Evolutionary conservation across 441 rosid genomes (phyloP), one percentile per base, ranked within the genome.

Genomic region (Flueggea neowawraea): DNA sequence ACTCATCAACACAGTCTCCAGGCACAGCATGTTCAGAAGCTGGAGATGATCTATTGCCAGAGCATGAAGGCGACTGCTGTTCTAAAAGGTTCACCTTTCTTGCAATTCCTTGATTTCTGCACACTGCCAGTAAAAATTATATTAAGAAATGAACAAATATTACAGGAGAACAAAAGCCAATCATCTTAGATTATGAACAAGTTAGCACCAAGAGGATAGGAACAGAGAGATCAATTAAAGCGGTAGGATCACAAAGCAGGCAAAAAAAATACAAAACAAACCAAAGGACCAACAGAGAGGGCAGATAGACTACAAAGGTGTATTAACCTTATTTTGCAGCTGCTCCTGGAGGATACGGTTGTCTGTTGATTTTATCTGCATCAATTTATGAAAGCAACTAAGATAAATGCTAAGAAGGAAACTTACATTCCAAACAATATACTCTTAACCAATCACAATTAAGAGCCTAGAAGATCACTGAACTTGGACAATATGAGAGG

Each of bases 271-370:
- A 45, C 45, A 31, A 60, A 32, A 53, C 10, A 60, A 32, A 53
- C 10, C 16, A n/a, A 55, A 5, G 31, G 52, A 49, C 45, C 31
- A 6, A 15, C 53, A 49, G 44, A 60, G 10, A 69, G 57, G 32
- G 52, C 17, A 52, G 45, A 52, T 33, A 31, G 51, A 14, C n/a
- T 8, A 57, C 33, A 59, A 13, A 59, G 60, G 28, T 10, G 54
- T 36, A 16, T 68, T n/a, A 31, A 94, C 98, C 97, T 94, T 94
- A 69, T 80, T 66, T 71, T 89, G 96, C 72, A 94, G 72, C 68
- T 94, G 98, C 65, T 94, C 98, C 76, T 91, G 98, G 60, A 94
- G 95, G 65, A 94, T 80, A 54, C 96, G 94, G 69, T 94, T 94
- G 72, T 94, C 98, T 51, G 97, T 97, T 55, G 97, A 74, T 81